Evolutionary conservation across 2,329 filamentous ascomycete species (phyloP).

Genomic region (Fusarium chuoi): DNA sequence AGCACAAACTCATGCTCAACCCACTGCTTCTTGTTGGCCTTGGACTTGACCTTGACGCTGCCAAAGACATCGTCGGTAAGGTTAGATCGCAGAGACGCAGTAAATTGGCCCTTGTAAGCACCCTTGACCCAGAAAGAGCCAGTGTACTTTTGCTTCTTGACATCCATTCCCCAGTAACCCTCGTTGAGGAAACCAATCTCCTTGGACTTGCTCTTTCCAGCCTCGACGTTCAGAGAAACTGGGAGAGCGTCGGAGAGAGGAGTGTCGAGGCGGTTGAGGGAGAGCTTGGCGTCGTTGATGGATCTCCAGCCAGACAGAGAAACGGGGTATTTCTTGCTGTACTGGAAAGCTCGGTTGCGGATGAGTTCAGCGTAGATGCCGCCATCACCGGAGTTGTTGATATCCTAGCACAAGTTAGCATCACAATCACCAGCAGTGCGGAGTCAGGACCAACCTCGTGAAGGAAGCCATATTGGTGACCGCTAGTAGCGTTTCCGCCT

Average conservation of each 20-base stretch:
- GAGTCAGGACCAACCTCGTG: constrained; percentile 50
- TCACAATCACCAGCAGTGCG: accelerated
- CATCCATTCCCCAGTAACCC: constrained; percentile 68
- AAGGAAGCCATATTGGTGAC: constrained; percentile 58
- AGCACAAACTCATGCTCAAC: constrained; percentile 62
- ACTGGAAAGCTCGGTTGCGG: constrained; percentile 76
- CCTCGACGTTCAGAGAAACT: constrained; percentile 59
- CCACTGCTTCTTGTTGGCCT: constrained; percentile 55
- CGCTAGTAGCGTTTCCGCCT: constrained; percentile 56
- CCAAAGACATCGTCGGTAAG: constrained; percentile 58
- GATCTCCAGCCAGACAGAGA: constrained; percentile 59
- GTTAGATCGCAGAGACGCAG: constrained; percentile 58
- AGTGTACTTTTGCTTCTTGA: constrained; percentile 58
- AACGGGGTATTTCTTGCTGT: constrained; percentile 54
- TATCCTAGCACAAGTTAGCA: constrained; percentile 56
- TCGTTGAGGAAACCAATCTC: constrained; percentile 61
- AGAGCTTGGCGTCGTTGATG: constrained; percentile 55
- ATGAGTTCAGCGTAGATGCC: constrained; percentile 79
- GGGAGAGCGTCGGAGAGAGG: constrained; percentile 65
- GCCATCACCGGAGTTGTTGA: constrained; percentile 76
- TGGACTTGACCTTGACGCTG: constrained; percentile 58
- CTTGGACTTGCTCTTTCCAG: constrained; percentile 42
- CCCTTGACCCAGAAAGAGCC: constrained; percentile 66
- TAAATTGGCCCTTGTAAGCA: constrained; percentile 58
- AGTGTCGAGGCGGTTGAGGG: constrained; percentile 57